Conservation (phyloP, 1,284 basidiomycete species). For the Salmacisia buchloeana region DNA sequence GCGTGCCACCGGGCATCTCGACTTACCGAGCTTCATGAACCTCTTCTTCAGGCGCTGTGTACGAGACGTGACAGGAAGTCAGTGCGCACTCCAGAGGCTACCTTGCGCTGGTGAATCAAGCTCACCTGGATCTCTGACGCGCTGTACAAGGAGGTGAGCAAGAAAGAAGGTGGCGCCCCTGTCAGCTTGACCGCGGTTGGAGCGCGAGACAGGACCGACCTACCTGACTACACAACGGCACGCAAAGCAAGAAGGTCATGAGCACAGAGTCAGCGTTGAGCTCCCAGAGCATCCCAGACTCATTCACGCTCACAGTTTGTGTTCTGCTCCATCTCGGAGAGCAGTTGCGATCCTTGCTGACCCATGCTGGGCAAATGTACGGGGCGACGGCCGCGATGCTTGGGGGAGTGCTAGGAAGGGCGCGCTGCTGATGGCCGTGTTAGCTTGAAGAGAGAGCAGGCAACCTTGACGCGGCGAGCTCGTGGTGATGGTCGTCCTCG, state of each 20-base stretch:
- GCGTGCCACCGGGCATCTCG: neutral
- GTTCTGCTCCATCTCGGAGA: conserved; percentile 86
- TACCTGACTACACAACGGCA: neutral
- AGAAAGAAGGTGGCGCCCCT: neutral
- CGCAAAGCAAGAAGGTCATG: neutral
- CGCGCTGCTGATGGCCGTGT: too few relatives aligned
- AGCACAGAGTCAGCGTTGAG: neutral
- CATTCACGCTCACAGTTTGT: conserved; percentile 72
- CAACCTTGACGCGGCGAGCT: too few relatives aligned
- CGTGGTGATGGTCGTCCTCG: too few relatives aligned
- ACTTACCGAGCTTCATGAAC: conserved; percentile 76
- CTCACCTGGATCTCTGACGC: neutral
- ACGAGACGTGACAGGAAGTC: conserved; percentile 2
- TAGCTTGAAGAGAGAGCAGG: neutral
- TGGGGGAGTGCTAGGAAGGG: too few relatives aligned
- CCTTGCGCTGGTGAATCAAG: conserved; percentile 20
- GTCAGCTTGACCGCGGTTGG: neutral
- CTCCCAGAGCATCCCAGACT: neutral
- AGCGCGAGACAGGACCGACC: too few relatives aligned
- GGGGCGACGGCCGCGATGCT: too few relatives aligned
- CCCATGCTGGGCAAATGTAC: conserved; percentile 51
- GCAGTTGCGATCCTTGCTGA: conserved; percentile 72
- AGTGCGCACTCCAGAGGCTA: neutral
- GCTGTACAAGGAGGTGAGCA: neutral
- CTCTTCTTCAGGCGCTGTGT: conserved; percentile 83